Percentiles rank a stretch among this genome's conserved stretches.
Conservation (phyloP, 768 basidiomycete genomes). For the Infundibulicybe gibba region DNA sequence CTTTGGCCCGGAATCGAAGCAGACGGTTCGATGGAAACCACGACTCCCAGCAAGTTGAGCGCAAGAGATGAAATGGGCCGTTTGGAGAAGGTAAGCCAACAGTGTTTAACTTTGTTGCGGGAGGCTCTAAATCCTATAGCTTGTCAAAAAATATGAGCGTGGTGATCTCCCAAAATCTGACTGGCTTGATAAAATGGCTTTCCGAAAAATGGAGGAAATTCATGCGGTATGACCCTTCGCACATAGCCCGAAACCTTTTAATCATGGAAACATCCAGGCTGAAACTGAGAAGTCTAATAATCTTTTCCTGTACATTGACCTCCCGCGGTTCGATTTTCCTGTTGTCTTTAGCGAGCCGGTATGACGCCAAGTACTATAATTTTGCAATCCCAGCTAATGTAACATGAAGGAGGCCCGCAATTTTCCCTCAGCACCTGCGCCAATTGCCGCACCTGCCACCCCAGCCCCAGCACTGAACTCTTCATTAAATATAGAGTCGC, state of each 20-base stretch:
- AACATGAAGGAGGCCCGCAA: constrained; percentile 34
- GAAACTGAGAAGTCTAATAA: constrained; percentile 91
- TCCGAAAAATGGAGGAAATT: constrained; percentile 92
- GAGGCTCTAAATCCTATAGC: constrained; percentile 31
- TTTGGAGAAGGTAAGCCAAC: constrained; percentile 71
- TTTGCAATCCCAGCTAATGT: no score
- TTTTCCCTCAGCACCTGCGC: constrained; percentile 35
- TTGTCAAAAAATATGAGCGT: constrained; percentile 94
- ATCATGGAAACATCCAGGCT: constrained; percentile 40
- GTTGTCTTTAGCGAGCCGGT: constrained; percentile 93
- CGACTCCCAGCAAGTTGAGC: constrained; percentile 85
- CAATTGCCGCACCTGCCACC: constrained; percentile 39
- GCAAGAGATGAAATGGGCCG: constrained; percentile 91
- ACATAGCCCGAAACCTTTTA: not conserved
- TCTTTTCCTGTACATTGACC: constrained; percentile 93
- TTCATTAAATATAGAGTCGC: constrained; percentile 43
- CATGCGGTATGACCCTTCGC: constrained; percentile 62
- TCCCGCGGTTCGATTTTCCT: constrained; percentile 96
- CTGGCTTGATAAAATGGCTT: constrained; percentile 92
- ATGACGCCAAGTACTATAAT: not conserved
- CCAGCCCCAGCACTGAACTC: constrained; percentile 48
- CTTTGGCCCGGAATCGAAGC: constrained; percentile 85
- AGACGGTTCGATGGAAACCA: constrained; percentile 76
- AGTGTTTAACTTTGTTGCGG: not conserved
- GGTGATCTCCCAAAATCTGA: constrained; percentile 93